A percentile compares a stretch with the other conserved stretches of the same genome.
These are phyloP conservation scores for Climacium dendroides DNA, from an alignment of 225 moss, liverwort and hornwort species.

Conservation along the genomic window DNA sequence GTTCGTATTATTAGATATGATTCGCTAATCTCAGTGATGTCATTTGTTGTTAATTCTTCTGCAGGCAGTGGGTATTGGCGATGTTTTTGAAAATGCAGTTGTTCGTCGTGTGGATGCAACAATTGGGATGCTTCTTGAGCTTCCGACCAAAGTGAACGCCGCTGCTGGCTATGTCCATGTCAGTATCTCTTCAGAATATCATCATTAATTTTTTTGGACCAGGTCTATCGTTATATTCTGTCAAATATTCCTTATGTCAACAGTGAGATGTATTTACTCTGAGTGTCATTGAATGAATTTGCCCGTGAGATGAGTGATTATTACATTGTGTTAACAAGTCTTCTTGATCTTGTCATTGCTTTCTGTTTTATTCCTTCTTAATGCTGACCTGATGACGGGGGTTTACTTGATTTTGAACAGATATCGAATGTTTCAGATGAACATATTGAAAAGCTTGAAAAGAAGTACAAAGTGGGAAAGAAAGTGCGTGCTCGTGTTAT, in stretches of 20 bases:
- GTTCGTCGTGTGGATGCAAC: slow-evolving; percentile 79
- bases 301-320: background rate
- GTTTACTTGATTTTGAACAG: slow-evolving; percentile 19
- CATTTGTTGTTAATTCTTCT: background rate
- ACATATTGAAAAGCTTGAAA: slow-evolving; percentile 73
- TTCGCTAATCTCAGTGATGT: background rate
- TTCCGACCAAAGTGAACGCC: slow-evolving; percentile 44
- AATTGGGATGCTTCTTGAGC: slow-evolving; percentile 82
- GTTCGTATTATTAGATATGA: background rate
- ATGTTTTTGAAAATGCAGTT: slow-evolving; percentile 48
- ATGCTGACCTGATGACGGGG: background rate
- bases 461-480: slow-evolving; percentile 69
- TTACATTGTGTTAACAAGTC: background rate
- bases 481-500: slow-evolving; percentile 67
- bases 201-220: background rate
- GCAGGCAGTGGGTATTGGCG: slow-evolving; percentile 52
- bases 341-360: background rate
- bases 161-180: slow-evolving; percentile 87
- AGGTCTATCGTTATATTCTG: background rate
- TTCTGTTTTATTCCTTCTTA: background rate
- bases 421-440: slow-evolving; percentile 90
- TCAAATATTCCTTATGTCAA: background rate
- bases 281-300: background rate
- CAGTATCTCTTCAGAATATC: background rate
- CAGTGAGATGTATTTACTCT: background rate